Evolutionary conservation across 116 monocot species (phyloP).

Genomic region (Cymodocea nodosa): DNA sequence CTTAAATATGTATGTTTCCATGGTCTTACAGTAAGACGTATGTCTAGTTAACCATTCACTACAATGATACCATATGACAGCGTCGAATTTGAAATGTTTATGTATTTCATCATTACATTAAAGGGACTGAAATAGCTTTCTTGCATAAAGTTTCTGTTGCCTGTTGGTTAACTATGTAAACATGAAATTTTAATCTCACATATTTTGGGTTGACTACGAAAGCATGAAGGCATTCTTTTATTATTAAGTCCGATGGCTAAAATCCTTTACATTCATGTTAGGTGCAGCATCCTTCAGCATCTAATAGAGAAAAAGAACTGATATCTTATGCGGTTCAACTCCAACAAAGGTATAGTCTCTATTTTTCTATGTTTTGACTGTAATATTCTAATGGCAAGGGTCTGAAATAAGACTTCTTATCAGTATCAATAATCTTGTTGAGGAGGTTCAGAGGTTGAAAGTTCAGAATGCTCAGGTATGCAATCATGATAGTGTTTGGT

Average conservation of each 20-base stretch:
- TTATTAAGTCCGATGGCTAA: neutral
- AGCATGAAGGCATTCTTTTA: neutral
- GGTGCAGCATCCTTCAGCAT: constrained; percentile 9
- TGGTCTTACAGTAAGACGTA: too few species aligned
- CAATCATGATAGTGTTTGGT: neutral
- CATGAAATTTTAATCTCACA: neutral
- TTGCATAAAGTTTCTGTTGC: neutral
- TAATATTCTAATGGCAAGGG: neutral
- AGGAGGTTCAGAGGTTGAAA: constrained; percentile 16
- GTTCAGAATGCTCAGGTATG: constrained; percentile 18
- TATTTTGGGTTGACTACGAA: neutral
- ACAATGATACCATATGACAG: too few species aligned
- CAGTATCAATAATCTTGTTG: constrained; percentile 13
- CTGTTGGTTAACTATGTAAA: neutral
- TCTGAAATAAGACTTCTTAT: neutral
- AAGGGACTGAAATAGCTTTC: neutral
- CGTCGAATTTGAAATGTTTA: too few species aligned
- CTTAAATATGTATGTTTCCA: too few species aligned
- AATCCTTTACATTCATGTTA: neutral
- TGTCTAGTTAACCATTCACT: too few species aligned
- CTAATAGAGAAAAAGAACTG: constrained; percentile 14
- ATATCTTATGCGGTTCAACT: constrained; percentile 14
- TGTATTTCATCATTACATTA: neutral
- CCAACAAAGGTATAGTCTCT: constrained; percentile 11
- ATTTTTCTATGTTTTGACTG: neutral